phyloP scores from a whole-genome alignment of 78 protist genomes.

The Tieghemostelium lacteum region DNA sequence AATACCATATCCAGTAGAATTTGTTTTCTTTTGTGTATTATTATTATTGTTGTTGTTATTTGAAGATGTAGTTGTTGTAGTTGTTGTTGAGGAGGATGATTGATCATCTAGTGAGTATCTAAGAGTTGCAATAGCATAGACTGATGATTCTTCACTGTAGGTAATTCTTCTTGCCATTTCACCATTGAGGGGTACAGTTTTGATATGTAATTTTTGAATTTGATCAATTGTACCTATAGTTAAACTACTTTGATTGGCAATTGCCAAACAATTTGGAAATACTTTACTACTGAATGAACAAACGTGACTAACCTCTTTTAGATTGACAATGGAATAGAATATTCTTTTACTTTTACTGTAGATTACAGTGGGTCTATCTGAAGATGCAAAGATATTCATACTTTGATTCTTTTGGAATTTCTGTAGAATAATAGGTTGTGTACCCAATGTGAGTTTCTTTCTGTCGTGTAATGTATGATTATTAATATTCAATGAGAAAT shows the following conservation, averaged over 20 bases:
- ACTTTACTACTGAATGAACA: slow-evolving; percentile 82
- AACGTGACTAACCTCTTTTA: slow-evolving; percentile 72
- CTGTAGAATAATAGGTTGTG: slow-evolving; percentile 87
- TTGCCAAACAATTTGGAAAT: slow-evolving; percentile 87
- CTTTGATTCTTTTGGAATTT: not conserved
- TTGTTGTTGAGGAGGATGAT: not conserved
- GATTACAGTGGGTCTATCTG: slow-evolving; percentile 94
- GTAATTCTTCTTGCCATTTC: slow-evolving; percentile 90
- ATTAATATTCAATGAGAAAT: slow-evolving; percentile 57
- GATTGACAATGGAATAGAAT: slow-evolving; percentile 86
- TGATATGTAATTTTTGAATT: slow-evolving; percentile 93
- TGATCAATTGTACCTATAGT: slow-evolving; percentile 89
- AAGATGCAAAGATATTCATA: slow-evolving; percentile 87
- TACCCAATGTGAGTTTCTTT: slow-evolving; percentile 86
- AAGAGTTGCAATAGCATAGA: slow-evolving; percentile 44
- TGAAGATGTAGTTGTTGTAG: not conserved
- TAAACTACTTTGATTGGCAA: slow-evolving; percentile 78
- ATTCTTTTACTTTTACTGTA: slow-evolving; percentile 82
- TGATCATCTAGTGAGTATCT: not conserved
- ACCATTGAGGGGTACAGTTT: slow-evolving; percentile 85
- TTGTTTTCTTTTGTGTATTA: too few relatives aligned
- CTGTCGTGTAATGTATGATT: slow-evolving; percentile 71
- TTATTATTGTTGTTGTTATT: not conserved
- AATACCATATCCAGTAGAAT: too few relatives aligned
- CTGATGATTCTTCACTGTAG: slow-evolving; percentile 40